phyloP scores from a whole-genome alignment of 1,139 yeast genomes.

The Yamadazyma atlantica region DNA sequence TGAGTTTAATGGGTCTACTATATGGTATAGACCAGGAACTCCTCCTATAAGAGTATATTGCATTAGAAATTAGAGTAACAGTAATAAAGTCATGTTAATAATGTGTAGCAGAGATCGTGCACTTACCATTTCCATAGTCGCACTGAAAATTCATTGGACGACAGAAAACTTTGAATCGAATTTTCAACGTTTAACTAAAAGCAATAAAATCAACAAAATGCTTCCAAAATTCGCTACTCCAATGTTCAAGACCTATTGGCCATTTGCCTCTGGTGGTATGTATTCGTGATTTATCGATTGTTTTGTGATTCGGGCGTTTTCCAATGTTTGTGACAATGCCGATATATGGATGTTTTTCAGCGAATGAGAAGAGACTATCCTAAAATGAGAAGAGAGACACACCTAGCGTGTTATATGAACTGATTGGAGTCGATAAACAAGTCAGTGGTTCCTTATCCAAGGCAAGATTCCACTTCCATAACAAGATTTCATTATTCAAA shows the following conservation, averaged over 20 bases:
- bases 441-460: too few species aligned
- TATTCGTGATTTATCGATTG: slow-evolving; percentile 13
- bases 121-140: too few species aligned
- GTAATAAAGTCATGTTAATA: too few species aligned
- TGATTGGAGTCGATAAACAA: too few species aligned
- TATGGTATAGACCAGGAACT: slow-evolving; percentile 34
- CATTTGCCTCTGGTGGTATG: slow-evolving; percentile 54
- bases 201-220: slow-evolving; percentile 9
- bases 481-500: too few species aligned
- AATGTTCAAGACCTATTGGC: slow-evolving; percentile 49
- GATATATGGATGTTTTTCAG: neutral
- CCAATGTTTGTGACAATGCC: neutral
- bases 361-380: slow-evolving; percentile 2
- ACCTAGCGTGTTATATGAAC: neutral
- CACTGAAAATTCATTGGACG: slow-evolving; percentile 2
- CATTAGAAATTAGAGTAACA: neutral
- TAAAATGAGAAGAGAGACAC: neutral
- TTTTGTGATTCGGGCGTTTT: neutral
- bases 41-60: slow-evolving; percentile 20
- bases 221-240: slow-evolving; percentile 44
- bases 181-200: neutral
- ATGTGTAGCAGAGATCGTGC: too few species aligned
- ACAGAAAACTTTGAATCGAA: slow-evolving; percentile 2
- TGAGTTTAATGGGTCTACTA: slow-evolving; percentile 14
- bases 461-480: too few species aligned